phyloP scores from a whole-genome alignment of 1,284 basidiomycete genomes.

The Wolfiporia cocos region DNA sequence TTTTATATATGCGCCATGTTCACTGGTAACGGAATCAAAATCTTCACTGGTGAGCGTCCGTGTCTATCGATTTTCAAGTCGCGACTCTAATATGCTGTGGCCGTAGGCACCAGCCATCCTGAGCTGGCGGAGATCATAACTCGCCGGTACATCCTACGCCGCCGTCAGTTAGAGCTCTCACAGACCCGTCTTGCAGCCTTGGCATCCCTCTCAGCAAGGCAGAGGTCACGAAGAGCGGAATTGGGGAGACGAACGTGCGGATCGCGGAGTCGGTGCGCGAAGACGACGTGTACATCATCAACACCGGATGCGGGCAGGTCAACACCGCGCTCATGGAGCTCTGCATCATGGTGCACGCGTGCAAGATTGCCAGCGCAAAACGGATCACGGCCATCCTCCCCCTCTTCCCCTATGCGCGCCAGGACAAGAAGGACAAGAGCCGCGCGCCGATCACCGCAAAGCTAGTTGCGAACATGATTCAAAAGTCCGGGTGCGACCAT shows the following conservation, averaged over 20 bases:
- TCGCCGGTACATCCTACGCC: conserved; percentile 74
- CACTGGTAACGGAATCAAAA: conserved; percentile 82
- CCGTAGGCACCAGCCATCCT: conserved; percentile 86
- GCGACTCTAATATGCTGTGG: conserved; percentile 6
- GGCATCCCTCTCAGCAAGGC: conserved; percentile 82
- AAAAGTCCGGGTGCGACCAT: conserved; percentile 97
- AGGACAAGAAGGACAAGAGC: conserved; percentile 99
- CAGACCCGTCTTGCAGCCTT: conserved; percentile 46
- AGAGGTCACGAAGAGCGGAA: conserved; percentile 82
- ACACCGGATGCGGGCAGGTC: conserved; percentile 83
- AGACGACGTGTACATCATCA: conserved; percentile 99
- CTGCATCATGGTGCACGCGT: conserved; percentile 99
- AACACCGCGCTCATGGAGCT: conserved; percentile 94
- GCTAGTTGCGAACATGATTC: conserved; percentile 98
- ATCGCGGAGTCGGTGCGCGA: conserved; percentile 96
- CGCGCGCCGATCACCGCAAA: conserved; percentile 98
- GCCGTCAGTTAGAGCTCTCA: not conserved
- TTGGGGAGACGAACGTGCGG: conserved; percentile 90
- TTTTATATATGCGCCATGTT: conserved; percentile 45
- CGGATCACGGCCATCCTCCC: conserved; percentile 96
- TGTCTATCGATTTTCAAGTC: conserved; percentile 2
- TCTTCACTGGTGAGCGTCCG: conserved; percentile 76
- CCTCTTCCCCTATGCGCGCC: conserved; percentile 90
- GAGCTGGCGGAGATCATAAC: conserved; percentile 94
- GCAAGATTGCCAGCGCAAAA: conserved; percentile 95